These are phyloP conservation scores for Drechslerella coelobrocha DNA, from an alignment of 2,329 filamentous ascomycete species.

Conservation along the genomic window DNA sequence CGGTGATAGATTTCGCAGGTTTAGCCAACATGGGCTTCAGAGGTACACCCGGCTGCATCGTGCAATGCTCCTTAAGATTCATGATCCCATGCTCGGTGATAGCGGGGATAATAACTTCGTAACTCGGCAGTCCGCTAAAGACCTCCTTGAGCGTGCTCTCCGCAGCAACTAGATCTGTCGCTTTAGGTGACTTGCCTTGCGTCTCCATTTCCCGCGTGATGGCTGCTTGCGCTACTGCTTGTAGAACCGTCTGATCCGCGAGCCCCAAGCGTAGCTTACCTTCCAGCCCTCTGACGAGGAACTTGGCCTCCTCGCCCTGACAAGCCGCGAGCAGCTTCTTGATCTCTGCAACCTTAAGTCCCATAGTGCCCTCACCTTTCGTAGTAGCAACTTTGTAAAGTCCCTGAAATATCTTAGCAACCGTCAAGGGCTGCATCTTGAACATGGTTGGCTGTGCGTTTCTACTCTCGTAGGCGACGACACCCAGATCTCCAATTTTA, in stretches of 20 bases:
- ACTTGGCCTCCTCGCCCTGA: constrained; percentile 94
- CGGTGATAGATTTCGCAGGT: constrained; percentile 96
- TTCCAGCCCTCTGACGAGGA: constrained; percentile 87
- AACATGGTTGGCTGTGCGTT: constrained; percentile 98
- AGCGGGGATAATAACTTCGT: constrained; percentile 90
- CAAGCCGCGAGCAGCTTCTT: constrained; percentile 95
- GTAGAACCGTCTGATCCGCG: constrained; percentile 89
- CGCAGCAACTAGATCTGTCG: constrained; percentile 79
- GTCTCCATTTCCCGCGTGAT: constrained; percentile 80
- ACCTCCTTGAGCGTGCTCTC: constrained; percentile 88
- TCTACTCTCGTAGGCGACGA: constrained; percentile 94
- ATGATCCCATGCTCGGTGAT: constrained; percentile 86
- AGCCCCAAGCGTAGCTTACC: constrained; percentile 91
- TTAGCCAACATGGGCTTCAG: constrained; percentile 99
- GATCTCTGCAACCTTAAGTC: constrained; percentile 89
- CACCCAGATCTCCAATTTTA: constrained; percentile 91
- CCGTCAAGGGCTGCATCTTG: constrained; percentile 88
- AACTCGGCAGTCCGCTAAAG: constrained; percentile 91
- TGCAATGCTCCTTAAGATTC: constrained; percentile 82
- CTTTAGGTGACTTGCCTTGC: constrained; percentile 73
- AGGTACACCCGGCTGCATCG: constrained; percentile 89
- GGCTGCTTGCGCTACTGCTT: constrained; percentile 86
- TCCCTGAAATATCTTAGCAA: constrained; percentile 84
- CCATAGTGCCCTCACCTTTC: constrained; percentile 84
- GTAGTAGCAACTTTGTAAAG: constrained; percentile 87